Percentiles rank a stretch among this genome's conserved stretches.
Conservation (phyloP, 2,329 filamentous ascomycete species). For the Penicillium palitans region DNA sequence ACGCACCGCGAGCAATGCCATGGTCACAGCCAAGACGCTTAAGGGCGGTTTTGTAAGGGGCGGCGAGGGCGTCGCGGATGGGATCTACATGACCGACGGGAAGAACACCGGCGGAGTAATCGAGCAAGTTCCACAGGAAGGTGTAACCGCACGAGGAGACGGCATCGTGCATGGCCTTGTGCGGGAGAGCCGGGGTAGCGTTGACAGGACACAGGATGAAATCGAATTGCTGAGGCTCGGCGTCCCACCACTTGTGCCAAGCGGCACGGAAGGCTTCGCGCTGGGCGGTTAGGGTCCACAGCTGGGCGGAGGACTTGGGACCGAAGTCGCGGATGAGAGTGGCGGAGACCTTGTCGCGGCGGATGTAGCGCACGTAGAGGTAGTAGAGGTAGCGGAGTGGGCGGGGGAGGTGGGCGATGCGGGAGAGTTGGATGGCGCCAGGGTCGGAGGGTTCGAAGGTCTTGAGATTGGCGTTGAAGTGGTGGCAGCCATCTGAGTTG, state of each 20-base stretch:
- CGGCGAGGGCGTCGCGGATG: slow-evolving; percentile 64
- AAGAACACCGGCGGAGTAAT: slow-evolving; percentile 80
- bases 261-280: slow-evolving; percentile 74
- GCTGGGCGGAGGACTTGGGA: slow-evolving; percentile 71
- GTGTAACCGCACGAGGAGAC: slow-evolving; percentile 89
- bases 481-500: slow-evolving; percentile 79
- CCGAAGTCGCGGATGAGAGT: slow-evolving; percentile 72
- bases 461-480: slow-evolving; percentile 74
- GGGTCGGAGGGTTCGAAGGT: slow-evolving; percentile 76
- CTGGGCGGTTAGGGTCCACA: slow-evolving; percentile 77
- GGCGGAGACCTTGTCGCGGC: slow-evolving; percentile 74
- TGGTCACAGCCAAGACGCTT: slow-evolving; percentile 59
- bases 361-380: slow-evolving; percentile 82
- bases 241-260: slow-evolving; percentile 86
- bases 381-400: slow-evolving; percentile 83
- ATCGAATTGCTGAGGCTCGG: slow-evolving; percentile 68
- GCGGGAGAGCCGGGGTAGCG: slow-evolving; percentile 83
- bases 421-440: slow-evolving; percentile 72
- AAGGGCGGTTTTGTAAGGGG: slow-evolving; percentile 47
- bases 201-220: slow-evolving; percentile 83
- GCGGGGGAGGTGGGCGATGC: slow-evolving; percentile 70
- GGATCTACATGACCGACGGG: slow-evolving; percentile 81
- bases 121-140: slow-evolving; percentile 89
- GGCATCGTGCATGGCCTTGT: slow-evolving; percentile 81
- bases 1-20: slow-evolving; percentile 77